These are phyloP conservation scores for Russula ochroleuca DNA, from an alignment of 768 basidiomycete species.

Conservation along the genomic window DNA sequence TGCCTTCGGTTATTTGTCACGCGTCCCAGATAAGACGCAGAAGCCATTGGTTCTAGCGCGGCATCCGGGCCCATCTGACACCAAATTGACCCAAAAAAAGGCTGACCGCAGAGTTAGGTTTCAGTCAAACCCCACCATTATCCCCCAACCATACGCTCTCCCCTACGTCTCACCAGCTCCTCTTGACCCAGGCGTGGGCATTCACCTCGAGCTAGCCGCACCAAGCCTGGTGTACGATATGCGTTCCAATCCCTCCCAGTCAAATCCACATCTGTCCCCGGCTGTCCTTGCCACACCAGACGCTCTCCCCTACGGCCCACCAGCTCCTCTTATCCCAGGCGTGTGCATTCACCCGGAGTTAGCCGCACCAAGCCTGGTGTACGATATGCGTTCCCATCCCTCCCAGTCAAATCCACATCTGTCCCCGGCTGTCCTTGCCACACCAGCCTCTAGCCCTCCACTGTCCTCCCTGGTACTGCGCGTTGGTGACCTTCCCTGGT, in stretches of 20 bases:
- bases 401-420: not conserved
- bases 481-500: constrained; percentile 11
- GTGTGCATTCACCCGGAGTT: not conserved
- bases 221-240: constrained; percentile 11
- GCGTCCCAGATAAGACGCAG: no score
- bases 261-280: not conserved
- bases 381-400: constrained; percentile 6
- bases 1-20: no score
- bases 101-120: no score
- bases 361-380: constrained; percentile 1
- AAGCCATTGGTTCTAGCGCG: no score
- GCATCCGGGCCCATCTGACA: no score
- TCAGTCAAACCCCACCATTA: no score
- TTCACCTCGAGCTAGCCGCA: not conserved
- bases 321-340: not conserved
- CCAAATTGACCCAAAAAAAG: no score
- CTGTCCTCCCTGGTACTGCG: not conserved
- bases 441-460: constrained; percentile 3
- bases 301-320: no score
- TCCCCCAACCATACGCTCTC: constrained; percentile 2
- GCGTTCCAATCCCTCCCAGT: not conserved
- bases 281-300: not conserved
- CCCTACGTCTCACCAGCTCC: not conserved
- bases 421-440: not conserved
- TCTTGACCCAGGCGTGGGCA: no score